phyloP scores from a whole-genome alignment of 2,329 filamentous ascomycete genomes.

The Aspergillus niger region DNA sequence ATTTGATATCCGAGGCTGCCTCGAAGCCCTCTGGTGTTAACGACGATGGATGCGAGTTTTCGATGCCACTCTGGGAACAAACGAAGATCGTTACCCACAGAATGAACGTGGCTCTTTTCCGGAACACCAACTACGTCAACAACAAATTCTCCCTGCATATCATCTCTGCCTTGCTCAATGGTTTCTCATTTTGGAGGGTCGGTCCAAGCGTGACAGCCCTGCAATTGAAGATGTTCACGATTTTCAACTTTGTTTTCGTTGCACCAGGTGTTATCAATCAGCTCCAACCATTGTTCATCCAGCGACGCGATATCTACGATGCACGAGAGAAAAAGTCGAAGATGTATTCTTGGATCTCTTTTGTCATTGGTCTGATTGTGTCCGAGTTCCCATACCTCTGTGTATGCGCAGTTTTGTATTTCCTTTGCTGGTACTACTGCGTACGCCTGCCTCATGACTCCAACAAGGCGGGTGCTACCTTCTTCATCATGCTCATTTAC shows the following conservation, averaged over 20 bases:
- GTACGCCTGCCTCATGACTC: background rate
- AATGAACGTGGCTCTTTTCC: background rate
- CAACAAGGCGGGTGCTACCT: conserved; percentile 59
- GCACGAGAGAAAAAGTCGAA: background rate
- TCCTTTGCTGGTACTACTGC: conserved; percentile 9
- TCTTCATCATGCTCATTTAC: conserved; percentile 73
- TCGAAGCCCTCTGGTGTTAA: background rate
- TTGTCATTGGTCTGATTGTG: background rate
- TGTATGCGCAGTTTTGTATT: background rate
- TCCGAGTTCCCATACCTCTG: background rate
- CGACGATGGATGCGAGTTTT: background rate
- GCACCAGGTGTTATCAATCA: background rate
- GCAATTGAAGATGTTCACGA: background rate
- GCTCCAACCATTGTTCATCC: background rate
- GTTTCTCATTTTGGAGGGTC: background rate
- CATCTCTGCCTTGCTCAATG: background rate
- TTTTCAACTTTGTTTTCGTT: background rate
- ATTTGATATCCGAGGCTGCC: background rate
- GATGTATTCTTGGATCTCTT: background rate
- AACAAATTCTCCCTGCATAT: background rate
- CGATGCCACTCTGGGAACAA: background rate
- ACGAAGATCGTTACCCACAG: background rate
- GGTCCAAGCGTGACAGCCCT: background rate
- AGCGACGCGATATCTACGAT: background rate
- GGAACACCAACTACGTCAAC: background rate